These are phyloP conservation scores for Eurotiales sp. DNA, from an alignment of 2,329 filamentous ascomycete species.

Conservation along the genomic window DNA sequence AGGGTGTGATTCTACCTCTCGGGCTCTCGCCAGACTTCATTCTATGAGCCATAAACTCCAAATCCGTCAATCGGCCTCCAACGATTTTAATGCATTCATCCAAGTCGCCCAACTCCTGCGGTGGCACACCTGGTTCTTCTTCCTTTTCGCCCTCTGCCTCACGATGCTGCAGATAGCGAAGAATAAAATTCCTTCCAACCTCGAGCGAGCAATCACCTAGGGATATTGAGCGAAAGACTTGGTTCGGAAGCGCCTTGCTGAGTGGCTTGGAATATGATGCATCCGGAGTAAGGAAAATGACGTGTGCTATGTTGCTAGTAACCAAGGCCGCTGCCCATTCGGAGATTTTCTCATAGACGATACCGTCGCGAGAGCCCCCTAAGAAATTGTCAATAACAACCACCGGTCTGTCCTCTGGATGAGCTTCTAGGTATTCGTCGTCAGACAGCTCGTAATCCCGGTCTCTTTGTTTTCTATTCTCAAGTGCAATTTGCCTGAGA, in stretches of 20 bases:
- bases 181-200: conserved; percentile 85
- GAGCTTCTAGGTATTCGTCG: conserved; percentile 84
- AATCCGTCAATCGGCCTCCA: conserved; percentile 88
- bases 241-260: conserved; percentile 80
- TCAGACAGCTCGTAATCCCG: conserved; percentile 69
- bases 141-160: conserved; percentile 30
- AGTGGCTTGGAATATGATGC: conserved; percentile 83
- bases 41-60: conserved; percentile 87
- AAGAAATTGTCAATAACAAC: conserved; percentile 91
- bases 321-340: conserved; percentile 88
- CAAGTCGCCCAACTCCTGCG: conserved; percentile 62
- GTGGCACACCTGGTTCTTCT: conserved; percentile 33
- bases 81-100: conserved; percentile 77
- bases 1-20: conserved; percentile 39
- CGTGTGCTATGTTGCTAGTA: conserved; percentile 83
- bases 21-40: conserved; percentile 85
- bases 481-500: conserved; percentile 71
- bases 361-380: conserved; percentile 67
- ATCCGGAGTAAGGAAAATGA: conserved; percentile 90
- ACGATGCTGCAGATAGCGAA: conserved; percentile 62
- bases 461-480: conserved; percentile 66
- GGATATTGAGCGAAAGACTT: conserved; percentile 81
- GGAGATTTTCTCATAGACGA: conserved; percentile 72
- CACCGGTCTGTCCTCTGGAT: conserved; percentile 77
- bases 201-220: conserved; percentile 82